Evolutionary conservation across 768 basidiomycete genomes (phyloP).

Genomic region (Crucibulum laeve): DNA sequence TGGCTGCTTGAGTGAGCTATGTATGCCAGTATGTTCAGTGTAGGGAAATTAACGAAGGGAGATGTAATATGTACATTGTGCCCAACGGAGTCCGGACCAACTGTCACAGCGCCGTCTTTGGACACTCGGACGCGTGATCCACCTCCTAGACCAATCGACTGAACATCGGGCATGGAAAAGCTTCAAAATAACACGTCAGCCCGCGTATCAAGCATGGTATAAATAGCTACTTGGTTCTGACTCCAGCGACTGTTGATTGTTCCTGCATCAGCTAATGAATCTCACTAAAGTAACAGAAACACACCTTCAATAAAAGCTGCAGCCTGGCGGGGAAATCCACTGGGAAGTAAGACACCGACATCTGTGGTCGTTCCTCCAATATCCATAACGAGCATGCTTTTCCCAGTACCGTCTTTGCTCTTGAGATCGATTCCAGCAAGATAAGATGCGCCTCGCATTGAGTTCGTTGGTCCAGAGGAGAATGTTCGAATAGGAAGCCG

Average conservation of each 20-base stretch:
- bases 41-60: conserved; percentile 2
- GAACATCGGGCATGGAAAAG: conserved; percentile 56
- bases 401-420: conserved; percentile 11
- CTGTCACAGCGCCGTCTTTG: conserved; percentile 33
- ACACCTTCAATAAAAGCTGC: conserved; percentile 50
- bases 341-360: conserved; percentile 55
- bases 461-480: conserved; percentile 60
- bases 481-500: conserved; percentile 61
- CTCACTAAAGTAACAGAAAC: background rate
- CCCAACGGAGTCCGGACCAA: conserved; percentile 67
- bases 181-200: conserved; percentile 7
- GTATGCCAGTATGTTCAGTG: conserved; percentile 14
- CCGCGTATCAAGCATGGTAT: too few relatives aligned
- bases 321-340: conserved; percentile 60
- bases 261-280: background rate
- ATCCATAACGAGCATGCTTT: conserved; percentile 50
- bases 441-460: conserved; percentile 65
- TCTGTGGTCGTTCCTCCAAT: conserved; percentile 67
- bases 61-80: conserved; percentile 24
- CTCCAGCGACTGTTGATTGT: conserved; percentile 38
- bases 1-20: conserved; percentile 36
- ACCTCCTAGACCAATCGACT: conserved; percentile 60
- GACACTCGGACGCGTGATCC: conserved; percentile 46
- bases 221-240: conserved; percentile 41
- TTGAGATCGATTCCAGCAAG: conserved; percentile 35